A percentile compares a stretch with the other conserved stretches of the same genome.
phyloP scores from a whole-genome alignment of 1,284 basidiomycete genomes.

The Rhodotorula glutinis region DNA sequence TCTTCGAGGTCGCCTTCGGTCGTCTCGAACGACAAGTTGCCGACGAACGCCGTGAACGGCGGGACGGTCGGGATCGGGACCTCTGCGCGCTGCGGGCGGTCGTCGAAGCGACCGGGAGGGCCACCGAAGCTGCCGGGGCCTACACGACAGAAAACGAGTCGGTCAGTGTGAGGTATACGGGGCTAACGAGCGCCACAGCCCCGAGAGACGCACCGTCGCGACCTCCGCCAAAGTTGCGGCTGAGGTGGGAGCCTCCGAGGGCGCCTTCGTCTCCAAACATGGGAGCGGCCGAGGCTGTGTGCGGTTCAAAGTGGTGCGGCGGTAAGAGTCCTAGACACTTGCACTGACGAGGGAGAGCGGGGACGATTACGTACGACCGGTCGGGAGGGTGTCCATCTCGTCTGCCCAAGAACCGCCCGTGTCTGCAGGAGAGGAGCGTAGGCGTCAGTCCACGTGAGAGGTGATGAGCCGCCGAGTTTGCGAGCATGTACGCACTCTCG shows the following conservation, averaged over 20 bases:
- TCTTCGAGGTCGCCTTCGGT: constrained; percentile 75
- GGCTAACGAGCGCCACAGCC: too few relatives aligned
- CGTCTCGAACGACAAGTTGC: constrained; percentile 92
- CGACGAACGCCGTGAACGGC: constrained; percentile 93
- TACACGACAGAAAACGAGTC: constrained; percentile 29
- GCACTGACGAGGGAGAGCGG: too few relatives aligned
- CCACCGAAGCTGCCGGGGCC: constrained; percentile 10
- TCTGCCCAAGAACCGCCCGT: constrained; percentile 88
- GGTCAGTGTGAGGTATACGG: too few relatives aligned
- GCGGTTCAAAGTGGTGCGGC: constrained; percentile 39
- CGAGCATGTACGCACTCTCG: constrained; percentile 61
- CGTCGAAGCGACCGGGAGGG: constrained; percentile 25
- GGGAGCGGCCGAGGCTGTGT: constrained; percentile 41
- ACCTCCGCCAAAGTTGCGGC: constrained; percentile 33
- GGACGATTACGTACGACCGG: constrained; percentile 66
- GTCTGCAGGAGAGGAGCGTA: too few relatives aligned
- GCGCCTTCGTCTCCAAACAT: constrained; percentile 9
- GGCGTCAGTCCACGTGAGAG: too few relatives aligned
- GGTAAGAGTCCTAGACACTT: too few relatives aligned
- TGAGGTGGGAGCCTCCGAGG: constrained; percentile 38
- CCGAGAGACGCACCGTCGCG: constrained; percentile 25
- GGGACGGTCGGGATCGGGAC: constrained; percentile 89
- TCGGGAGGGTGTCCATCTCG: constrained; percentile 84
- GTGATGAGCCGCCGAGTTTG: too few relatives aligned
- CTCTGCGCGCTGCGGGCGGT: constrained; percentile 71